Evolutionary conservation across 2,329 filamentous ascomycete genomes (phyloP).

Genomic region (Tricladium varicosporioides): DNA sequence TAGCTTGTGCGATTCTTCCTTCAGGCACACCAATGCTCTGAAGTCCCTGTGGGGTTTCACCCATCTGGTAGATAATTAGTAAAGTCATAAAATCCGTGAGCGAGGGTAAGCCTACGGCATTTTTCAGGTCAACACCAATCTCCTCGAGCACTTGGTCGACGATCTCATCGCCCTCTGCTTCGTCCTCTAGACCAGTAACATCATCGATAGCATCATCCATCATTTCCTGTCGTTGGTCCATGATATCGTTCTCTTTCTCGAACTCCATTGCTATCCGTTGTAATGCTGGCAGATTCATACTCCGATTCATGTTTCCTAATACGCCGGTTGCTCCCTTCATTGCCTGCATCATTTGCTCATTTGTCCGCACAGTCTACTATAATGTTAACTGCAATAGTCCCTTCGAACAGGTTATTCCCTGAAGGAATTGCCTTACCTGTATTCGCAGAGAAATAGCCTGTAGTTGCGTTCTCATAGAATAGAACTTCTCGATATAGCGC

Average conservation of each 20-base stretch:
- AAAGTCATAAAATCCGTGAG: neutral
- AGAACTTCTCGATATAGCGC: slow-evolving; percentile 97
- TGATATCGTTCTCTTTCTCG: slow-evolving; percentile 97
- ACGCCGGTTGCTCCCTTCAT: slow-evolving; percentile 97
- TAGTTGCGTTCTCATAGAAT: slow-evolving; percentile 93
- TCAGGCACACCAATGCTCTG: slow-evolving; percentile 73
- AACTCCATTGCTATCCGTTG: slow-evolving; percentile 99
- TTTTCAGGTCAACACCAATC: slow-evolving; percentile 90
- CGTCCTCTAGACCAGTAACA: slow-evolving; percentile 83
- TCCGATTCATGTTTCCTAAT: slow-evolving; percentile 93
- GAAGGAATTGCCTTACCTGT: slow-evolving; percentile 57
- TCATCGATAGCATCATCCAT: slow-evolving; percentile 99
- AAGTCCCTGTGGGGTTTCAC: slow-evolving; percentile 83
- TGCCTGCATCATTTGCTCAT: slow-evolving; percentile 99
- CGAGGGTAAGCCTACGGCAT: slow-evolving; percentile 63
- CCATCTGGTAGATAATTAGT: slow-evolving; percentile 59
- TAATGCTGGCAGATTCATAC: slow-evolving; percentile 93
- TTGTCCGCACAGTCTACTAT: slow-evolving; percentile 84
- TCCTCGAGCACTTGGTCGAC: slow-evolving; percentile 96
- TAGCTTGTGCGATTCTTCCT: slow-evolving; percentile 78
- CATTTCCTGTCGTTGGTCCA: slow-evolving; percentile 99
- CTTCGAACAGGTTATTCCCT: neutral
- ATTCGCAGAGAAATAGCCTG: slow-evolving; percentile 94
- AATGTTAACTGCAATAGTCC: neutral
- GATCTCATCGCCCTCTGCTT: slow-evolving; percentile 95